Evolutionary conservation across 306 rosid genomes (phyloP), one percentile per base, ranked within the genome.

Genomic region (Begonia loranthoides): DNA sequence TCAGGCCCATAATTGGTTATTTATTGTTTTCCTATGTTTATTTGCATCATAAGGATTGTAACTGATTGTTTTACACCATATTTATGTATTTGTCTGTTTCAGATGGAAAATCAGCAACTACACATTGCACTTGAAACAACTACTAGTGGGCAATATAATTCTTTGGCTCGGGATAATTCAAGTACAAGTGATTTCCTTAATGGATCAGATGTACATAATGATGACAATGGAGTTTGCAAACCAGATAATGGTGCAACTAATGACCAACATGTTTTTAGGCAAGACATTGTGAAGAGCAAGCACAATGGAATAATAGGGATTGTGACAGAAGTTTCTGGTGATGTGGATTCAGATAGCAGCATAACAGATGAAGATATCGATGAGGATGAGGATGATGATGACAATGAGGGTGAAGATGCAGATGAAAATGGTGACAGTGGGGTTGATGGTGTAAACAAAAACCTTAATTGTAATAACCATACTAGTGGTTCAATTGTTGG

Each of bases 301-400:
- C 59, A 11, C 58, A 67, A 48, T 58, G 77, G 80, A 50, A 56
- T 69, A 76, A 67, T 74, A 57, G 99, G 99, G 54, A 69, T 92
- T 65, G 99, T 83, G 71, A 83, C 88, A 12, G 99, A 86, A 73
- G 94, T 87, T 59, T 78, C 79, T 13, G 99, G 99, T 65, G 99
- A 86, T 74, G 57, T 74, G 4, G 97, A 90, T 60, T 83, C 96
- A 16, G 94, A 90, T 63, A 68, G 93, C 51, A 63, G 76, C 70
- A 64, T 70, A 41, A 70, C 80, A 51, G 95, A 80, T 41, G 88
- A 82, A 12, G 95, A 76, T 14, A 80, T 76, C 11, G 87, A 68
- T 2, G 75, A 73, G 0, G 79, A 77, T 13, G 82, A 72, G 1
- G 72, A 61, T 0, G 68, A 54, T 16, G 75, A 73, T 17, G 65